A percentile compares a stretch with the other conserved stretches of the same genome.
Evolutionary conservation across 1,284 basidiomycete species (phyloP).

Genomic region (Bondarzewia mesenterica): DNA sequence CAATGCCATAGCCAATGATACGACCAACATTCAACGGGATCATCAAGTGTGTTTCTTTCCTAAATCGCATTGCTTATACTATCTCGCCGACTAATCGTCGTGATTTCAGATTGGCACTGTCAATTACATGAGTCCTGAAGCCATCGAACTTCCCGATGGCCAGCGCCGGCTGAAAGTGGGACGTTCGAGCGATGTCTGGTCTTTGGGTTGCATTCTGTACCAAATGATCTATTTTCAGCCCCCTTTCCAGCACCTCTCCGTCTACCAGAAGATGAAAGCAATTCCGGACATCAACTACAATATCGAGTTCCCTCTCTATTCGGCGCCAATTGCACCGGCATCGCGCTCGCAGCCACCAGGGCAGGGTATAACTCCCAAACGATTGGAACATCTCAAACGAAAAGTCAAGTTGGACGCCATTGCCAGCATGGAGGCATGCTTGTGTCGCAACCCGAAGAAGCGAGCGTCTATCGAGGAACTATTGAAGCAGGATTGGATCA

Average conservation of each 20-base stretch:
- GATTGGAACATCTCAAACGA: constrained; percentile 54
- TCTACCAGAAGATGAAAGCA: constrained; percentile 83
- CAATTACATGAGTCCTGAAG: constrained; percentile 95
- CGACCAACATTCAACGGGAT: constrained; percentile 92
- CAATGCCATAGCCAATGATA: constrained; percentile 94
- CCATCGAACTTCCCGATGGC: constrained; percentile 75
- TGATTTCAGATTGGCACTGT: constrained; percentile 74
- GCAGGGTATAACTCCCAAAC: constrained; percentile 32
- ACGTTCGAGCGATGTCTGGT: constrained; percentile 92
- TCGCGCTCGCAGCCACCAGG: constrained; percentile 9
- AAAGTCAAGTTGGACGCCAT: constrained; percentile 65
- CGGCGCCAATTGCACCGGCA: constrained; percentile 44
- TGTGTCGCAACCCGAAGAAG: constrained; percentile 68
- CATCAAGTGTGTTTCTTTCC: constrained; percentile 55
- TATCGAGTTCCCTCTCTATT: constrained; percentile 71
- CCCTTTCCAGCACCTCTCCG: constrained; percentile 81
- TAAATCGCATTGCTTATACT: neutral
- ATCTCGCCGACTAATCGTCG: neutral
- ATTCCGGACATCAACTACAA: constrained; percentile 69
- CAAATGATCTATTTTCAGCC: constrained; percentile 95
- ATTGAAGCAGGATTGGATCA: constrained; percentile 59
- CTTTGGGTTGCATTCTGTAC: constrained; percentile 94
- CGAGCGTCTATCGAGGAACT: constrained; percentile 77
- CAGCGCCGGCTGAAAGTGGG: constrained; percentile 78
- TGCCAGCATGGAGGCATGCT: constrained; percentile 65